Evolutionary conservation across 768 basidiomycete species (phyloP).

Genomic region (Hericium alpestre): DNA sequence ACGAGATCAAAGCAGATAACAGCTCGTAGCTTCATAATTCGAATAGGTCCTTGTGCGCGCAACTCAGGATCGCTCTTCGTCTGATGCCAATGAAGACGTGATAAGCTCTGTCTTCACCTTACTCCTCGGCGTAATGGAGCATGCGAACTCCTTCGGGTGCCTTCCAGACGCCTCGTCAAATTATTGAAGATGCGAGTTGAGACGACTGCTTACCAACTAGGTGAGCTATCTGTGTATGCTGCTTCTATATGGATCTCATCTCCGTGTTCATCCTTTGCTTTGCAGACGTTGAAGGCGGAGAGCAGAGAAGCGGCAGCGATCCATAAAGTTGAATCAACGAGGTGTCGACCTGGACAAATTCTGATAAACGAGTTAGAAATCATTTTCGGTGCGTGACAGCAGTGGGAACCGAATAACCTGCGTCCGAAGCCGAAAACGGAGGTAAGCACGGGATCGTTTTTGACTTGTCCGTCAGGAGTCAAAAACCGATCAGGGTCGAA

Average conservation of each 20-base stretch:
- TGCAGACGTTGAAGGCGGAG: conserved; percentile 5
- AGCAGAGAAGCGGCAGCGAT: conserved; percentile 6
- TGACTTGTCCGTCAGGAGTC: not conserved
- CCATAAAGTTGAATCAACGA: conserved; percentile 12
- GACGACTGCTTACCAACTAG: not conserved
- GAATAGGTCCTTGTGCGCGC: no score
- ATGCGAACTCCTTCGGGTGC: conserved; percentile 3
- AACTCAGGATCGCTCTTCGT: no score
- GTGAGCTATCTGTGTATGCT: no score
- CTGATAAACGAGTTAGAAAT: not conserved
- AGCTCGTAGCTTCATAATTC: no score
- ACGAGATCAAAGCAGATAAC: no score
- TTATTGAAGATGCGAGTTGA: not conserved
- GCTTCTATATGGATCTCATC: conserved; percentile 1
- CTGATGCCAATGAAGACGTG: not conserved
- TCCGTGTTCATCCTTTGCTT: conserved; percentile 7
- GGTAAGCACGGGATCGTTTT: not conserved
- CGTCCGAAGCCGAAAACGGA: not conserved
- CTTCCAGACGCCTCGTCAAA: not conserved
- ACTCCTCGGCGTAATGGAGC: conserved; percentile 5
- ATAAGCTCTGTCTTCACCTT: conserved; percentile 4
- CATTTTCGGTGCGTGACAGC: no score
- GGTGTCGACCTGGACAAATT: not conserved
- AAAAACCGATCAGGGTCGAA: conserved; percentile 30
- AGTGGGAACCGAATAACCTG: not conserved